Percentiles rank a stretch among this genome's conserved stretches.
phyloP scores from a whole-genome alignment of 31 red algal genomes.

The Asparagopsis taxiformis region DNA sequence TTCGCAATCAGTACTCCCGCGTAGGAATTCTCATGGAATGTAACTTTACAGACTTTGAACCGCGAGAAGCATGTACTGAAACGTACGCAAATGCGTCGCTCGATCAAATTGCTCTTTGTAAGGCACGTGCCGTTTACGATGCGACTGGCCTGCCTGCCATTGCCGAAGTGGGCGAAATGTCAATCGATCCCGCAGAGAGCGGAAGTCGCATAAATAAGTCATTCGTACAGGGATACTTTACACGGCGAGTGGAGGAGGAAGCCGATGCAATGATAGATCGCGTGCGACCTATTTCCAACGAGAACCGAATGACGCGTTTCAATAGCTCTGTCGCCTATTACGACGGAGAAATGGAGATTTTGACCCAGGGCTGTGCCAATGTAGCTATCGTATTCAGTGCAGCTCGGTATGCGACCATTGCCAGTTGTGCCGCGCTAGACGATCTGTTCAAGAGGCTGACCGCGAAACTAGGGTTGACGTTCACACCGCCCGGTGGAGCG shows the following conservation, averaged over 20 bases:
- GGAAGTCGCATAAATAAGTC: constrained; percentile 52
- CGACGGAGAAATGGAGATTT: constrained; percentile 86
- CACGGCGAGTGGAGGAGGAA: constrained; percentile 40
- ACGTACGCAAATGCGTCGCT: constrained; percentile 35
- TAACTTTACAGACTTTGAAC: constrained; percentile 82
- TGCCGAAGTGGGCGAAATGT: constrained; percentile 61
- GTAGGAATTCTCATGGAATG: constrained; percentile 68
- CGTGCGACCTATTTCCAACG: constrained; percentile 76
- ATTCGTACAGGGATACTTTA: constrained; percentile 65
- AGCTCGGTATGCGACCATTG: constrained; percentile 31
- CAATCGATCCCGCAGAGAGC: constrained; percentile 70
- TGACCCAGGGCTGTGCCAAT: constrained; percentile 8
- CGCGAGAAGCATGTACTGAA: constrained; percentile 19
- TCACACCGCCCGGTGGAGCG: constrained; percentile 6
- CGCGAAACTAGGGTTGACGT: constrained; percentile 31
- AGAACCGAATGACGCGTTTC: constrained; percentile 68
- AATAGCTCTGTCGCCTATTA: constrained; percentile 65
- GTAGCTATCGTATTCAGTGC: constrained; percentile 45
- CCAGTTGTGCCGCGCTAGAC: constrained; percentile 69
- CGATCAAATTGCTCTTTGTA: constrained; percentile 45
- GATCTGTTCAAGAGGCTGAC: constrained; percentile 67
- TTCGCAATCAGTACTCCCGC: constrained; percentile 65
- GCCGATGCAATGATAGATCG: constrained; percentile 62
- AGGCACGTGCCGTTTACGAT: constrained; percentile 69
- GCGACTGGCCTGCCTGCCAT: constrained; percentile 79